A percentile compares a stretch with the other conserved stretches of the same genome.
Conservation (phyloP, 306 rosid genomes). For the Trifolium pratense region DNA sequence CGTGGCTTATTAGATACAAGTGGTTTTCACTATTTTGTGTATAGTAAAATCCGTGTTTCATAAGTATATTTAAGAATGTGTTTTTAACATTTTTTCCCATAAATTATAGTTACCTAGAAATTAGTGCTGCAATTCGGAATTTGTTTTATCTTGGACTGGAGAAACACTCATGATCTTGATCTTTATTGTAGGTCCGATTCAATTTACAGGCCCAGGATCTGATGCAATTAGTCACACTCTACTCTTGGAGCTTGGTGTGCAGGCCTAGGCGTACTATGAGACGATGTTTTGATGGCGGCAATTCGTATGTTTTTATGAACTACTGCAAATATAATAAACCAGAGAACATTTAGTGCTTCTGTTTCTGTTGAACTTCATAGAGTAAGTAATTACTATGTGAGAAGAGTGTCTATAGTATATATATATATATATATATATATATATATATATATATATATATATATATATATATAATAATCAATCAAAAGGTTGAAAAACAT, state of each 20-base stretch:
- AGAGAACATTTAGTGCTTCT: slow-evolving; percentile 26
- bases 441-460: too few relatives aligned
- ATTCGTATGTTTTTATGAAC: too few relatives aligned
- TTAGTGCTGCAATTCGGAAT: not conserved
- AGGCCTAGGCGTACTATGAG: slow-evolving; percentile 48
- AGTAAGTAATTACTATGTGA: slow-evolving; percentile 19
- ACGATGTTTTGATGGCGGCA: slow-evolving; percentile 27
- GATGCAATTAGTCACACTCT: slow-evolving; percentile 77
- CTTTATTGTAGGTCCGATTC: slow-evolving; percentile 79
- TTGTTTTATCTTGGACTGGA: slow-evolving; percentile 27
- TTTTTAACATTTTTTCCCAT: not conserved
- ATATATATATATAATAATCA: too few relatives aligned
- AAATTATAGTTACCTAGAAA: slow-evolving; percentile 4
- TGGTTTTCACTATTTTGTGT: not conserved
- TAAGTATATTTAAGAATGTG: not conserved
- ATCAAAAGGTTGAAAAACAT: not conserved
- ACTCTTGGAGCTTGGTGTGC: slow-evolving; percentile 80
- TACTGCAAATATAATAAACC: slow-evolving; percentile 29
- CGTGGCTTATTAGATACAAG: not conserved
- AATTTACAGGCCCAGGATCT: slow-evolving; percentile 80
- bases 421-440: too few relatives aligned
- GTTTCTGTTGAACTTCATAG: not conserved
- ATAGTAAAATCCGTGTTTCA: not conserved
- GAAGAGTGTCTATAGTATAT: not conserved
- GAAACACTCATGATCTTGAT: slow-evolving; percentile 6